Evolutionary conservation across 2,329 filamentous ascomycete species (phyloP), one percentile per base, ranked within the genome.

Genomic region (Penicillium sp.): DNA sequence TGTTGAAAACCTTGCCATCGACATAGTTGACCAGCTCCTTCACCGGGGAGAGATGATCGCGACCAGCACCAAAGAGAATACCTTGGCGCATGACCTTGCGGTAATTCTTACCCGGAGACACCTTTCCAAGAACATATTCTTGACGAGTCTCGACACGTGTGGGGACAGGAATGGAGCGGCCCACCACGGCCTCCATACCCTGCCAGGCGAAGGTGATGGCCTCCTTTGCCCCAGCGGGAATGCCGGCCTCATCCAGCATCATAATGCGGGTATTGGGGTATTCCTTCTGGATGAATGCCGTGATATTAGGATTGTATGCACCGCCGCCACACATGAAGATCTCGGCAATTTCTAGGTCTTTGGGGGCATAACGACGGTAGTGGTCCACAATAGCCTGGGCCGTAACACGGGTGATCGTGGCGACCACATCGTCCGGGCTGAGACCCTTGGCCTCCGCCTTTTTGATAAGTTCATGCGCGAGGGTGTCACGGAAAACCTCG

Each of bases 241-340:
- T 77, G 3, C 83, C 83, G 3, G 82, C 81, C 46, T 81, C 81
- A 59, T 85, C 82, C 6, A 86, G 72, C 76, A 82, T 81, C 52
- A 77, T 70, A 42, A 86, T 81, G 37, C 72, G 75, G 2, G 78
- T 77, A 35, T 75, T 71, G 14, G 78, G 82, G 60, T 78, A 82
- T 56, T 75, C 69, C 52, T 67, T 63, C 65, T 82, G 79, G 58
- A 86, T 79, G 64, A 78, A 82, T 5, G 76, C 65, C 2, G 75
- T 75, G 60, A 86, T 85, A 58, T 84, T 85, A 2, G 81, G 79
- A 62, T 86, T 85, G 56, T 79, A 76, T 0, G 82, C 82, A 20
- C 82, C 82, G 5, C 81, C 82, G 8, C 84, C 83, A 65, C 82
- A 85, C 77, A 86, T 82, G 73, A 82, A 86, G 40, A 86, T 76